Percentiles rank a stretch among this genome's conserved stretches.
phyloP scores from a whole-genome alignment of 768 basidiomycete species.

The Clavaria fumosa region DNA sequence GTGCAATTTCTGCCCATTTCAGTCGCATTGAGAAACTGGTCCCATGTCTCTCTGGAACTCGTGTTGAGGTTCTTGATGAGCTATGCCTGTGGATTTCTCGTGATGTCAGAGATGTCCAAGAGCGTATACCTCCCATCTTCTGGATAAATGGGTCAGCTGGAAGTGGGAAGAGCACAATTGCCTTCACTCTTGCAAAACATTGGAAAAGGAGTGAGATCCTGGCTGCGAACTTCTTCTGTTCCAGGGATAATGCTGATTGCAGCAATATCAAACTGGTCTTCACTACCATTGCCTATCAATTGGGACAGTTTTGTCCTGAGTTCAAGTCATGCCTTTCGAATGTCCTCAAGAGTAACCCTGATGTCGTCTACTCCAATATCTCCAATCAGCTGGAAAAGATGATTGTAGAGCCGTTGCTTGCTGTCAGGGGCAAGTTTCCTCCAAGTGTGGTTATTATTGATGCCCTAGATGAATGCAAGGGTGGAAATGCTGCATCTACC shows the following conservation, averaged over 20 bases:
- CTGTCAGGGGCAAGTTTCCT: conserved; percentile 2
- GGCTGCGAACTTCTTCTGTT: conserved; percentile 15
- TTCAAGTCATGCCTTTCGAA: conserved; percentile 6
- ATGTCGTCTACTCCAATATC: conserved; percentile 6
- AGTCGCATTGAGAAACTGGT: not conserved
- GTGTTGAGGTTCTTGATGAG: not conserved
- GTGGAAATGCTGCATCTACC: conserved; percentile 1
- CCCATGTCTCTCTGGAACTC: not conserved
- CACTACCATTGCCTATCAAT: conserved; percentile 12
- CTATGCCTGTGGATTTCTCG: not conserved
- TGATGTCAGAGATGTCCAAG: not conserved
- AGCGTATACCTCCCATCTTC: not conserved
- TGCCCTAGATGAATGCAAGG: conserved; percentile 16
- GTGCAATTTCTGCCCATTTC: not conserved
- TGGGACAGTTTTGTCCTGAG: conserved; percentile 5
- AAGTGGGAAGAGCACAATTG: conserved; percentile 16
- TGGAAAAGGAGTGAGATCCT: conserved; percentile 10
- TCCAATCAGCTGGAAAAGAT: conserved; percentile 11
- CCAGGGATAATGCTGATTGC: conserved; percentile 8
- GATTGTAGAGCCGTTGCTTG: conserved; percentile 9
- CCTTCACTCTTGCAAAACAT: conserved; percentile 13
- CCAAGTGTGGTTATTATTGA: conserved; percentile 11
- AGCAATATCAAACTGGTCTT: conserved; percentile 10
- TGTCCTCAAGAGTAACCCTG: conserved; percentile 7
- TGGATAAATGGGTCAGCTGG: conserved; percentile 16